These are phyloP conservation scores for Cicer pinnatifidum DNA, from an alignment of 306 rosid species.

Conservation along the genomic window DNA sequence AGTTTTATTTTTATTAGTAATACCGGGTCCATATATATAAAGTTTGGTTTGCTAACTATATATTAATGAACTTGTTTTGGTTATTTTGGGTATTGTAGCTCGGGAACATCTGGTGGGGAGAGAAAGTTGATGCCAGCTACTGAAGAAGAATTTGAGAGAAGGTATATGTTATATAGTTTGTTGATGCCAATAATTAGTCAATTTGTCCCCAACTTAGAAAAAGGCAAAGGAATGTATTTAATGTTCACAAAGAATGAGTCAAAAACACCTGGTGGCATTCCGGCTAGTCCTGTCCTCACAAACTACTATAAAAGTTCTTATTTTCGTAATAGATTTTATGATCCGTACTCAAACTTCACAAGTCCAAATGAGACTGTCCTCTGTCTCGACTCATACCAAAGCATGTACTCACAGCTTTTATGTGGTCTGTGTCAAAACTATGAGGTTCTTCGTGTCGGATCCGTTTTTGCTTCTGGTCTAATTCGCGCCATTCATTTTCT, in stretches of 20 bases:
- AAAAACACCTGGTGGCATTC: conserved; percentile 71
- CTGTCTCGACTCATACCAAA: conserved; percentile 84
- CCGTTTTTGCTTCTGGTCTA: conserved; percentile 84
- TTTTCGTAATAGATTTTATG: conserved; percentile 66
- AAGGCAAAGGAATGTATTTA: conserved; percentile 96
- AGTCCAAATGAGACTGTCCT: conserved; percentile 83
- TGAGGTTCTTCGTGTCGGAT: conserved; percentile 74
- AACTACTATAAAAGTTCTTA: conserved; percentile 79
- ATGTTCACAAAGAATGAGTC: conserved; percentile 80
- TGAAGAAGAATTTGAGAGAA: conserved; percentile 71
- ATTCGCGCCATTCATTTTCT: conserved; percentile 79
- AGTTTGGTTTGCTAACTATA: not conserved
- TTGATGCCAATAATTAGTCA: conserved; percentile 88
- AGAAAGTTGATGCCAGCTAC: conserved; percentile 90
- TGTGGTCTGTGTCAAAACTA: conserved; percentile 76
- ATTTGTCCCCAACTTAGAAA: conserved; percentile 61
- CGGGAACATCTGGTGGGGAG: conserved; percentile 97
- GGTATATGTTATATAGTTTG: conserved; percentile 61
- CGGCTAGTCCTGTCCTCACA: conserved; percentile 84
- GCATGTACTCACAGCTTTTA: conserved; percentile 88
- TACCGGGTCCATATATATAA: not conserved
- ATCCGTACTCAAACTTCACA: conserved; percentile 84
- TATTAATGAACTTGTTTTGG: conserved; percentile 22
- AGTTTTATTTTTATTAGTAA: not conserved
- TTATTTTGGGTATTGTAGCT: conserved; percentile 51